Conservation (phyloP, 495 filamentous ascomycete species). For the Penicillium arizonense region DNA sequence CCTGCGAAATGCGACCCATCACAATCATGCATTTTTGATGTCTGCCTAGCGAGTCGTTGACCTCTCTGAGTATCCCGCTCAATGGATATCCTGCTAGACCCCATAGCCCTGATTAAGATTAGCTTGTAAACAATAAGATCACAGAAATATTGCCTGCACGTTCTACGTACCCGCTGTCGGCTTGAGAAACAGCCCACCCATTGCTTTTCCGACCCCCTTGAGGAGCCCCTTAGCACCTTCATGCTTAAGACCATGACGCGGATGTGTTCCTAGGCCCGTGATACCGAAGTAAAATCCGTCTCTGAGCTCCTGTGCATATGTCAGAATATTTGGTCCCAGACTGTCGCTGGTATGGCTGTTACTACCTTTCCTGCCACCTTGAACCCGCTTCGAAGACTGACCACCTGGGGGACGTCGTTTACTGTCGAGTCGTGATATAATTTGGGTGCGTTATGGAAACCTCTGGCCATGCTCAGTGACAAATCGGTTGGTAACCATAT, state of each 20-base stretch:
- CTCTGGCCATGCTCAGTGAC: constrained; percentile 71
- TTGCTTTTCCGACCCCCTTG: constrained; percentile 74
- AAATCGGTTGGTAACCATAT: constrained; percentile 80
- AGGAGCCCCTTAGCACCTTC: constrained; percentile 66
- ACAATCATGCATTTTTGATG: not conserved
- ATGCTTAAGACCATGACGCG: constrained; percentile 62
- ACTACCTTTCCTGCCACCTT: constrained; percentile 60
- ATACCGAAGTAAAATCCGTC: constrained; percentile 69
- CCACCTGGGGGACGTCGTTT: constrained; percentile 65
- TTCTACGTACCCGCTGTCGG: constrained; percentile 56
- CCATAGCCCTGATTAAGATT: constrained; percentile 45
- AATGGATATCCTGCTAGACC: constrained; percentile 70
- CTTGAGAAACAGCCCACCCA: constrained; percentile 70
- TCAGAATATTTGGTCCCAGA: constrained; percentile 6
- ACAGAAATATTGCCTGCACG: not conserved
- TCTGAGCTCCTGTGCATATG: constrained; percentile 54
- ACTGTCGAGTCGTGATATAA: constrained; percentile 78
- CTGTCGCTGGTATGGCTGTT: not conserved
- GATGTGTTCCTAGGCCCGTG: constrained; percentile 70
- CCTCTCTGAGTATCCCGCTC: constrained; percentile 72
- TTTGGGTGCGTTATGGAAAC: constrained; percentile 81
- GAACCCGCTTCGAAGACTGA: constrained; percentile 67
- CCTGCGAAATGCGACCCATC: constrained; percentile 61
- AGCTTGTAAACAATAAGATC: constrained; percentile 15
- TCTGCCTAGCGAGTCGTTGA: constrained; percentile 54